A percentile compares a stretch with the other conserved stretches of the same genome.
Evolutionary conservation across 257 asterid genomes (phyloP).

Genomic region (Nicotiana knightiana): DNA sequence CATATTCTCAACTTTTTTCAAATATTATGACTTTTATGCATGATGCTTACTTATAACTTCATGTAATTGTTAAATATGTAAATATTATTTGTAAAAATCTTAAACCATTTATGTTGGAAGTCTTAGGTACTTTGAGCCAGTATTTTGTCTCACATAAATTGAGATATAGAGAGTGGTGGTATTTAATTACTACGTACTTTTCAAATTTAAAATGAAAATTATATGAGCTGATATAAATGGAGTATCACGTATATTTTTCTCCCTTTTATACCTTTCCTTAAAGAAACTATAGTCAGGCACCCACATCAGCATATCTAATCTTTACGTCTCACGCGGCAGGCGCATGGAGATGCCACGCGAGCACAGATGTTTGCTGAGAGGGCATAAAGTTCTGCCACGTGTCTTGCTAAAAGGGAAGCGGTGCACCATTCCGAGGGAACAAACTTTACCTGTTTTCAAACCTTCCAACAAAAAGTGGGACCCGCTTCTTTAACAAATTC

Average conservation of each 20-base stretch:
- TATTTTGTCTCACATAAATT: too few species aligned
- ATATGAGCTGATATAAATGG: not conserved
- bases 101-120: too few species aligned
- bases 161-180: too few species aligned
- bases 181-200: too few species aligned
- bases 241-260: not conserved
- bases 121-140: too few species aligned
- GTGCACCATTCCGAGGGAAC: constrained; percentile 21
- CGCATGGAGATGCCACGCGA: constrained; percentile 22
- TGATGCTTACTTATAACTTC: too few species aligned
- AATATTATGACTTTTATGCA: too few species aligned
- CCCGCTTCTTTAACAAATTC: constrained; percentile 24
- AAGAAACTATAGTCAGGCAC: not conserved
- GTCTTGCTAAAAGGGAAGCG: constrained; percentile 7
- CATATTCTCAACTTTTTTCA: too few species aligned
- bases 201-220: too few species aligned
- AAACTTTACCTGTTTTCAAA: constrained; percentile 33
- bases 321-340: constrained; percentile 14
- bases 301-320: not conserved
- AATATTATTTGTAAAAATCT: too few species aligned
- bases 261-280: not conserved
- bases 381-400: constrained; percentile 31
- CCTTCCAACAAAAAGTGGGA: constrained; percentile 41
- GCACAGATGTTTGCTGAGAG: not conserved
- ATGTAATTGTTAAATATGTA: too few species aligned